These are phyloP conservation scores for Cerrena zonata DNA, from an alignment of 1,284 basidiomycete species.

Conservation along the genomic window DNA sequence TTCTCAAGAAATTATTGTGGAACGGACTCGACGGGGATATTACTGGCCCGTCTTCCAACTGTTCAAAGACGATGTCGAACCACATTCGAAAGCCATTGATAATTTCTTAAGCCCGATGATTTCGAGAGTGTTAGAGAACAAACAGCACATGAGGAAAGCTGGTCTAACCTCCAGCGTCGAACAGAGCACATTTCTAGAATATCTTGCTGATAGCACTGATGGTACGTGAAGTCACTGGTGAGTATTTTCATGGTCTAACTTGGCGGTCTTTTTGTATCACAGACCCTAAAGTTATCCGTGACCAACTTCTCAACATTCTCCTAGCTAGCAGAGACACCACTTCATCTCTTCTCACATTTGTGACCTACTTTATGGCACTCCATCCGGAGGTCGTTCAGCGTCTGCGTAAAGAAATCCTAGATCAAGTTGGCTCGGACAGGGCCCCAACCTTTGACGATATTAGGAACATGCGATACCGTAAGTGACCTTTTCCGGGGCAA, in stretches of 20 bases:
- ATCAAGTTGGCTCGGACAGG: conserved; percentile 40
- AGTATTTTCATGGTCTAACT: conserved; percentile 6
- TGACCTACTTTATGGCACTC: conserved; percentile 60
- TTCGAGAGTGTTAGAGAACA: conserved; percentile 42
- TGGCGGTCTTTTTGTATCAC: no score
- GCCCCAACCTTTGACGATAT: conserved; percentile 51
- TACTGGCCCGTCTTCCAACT: conserved; percentile 68
- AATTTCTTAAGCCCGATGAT: conserved; percentile 62
- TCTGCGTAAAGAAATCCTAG: conserved; percentile 56
- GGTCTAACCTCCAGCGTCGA: conserved; percentile 35
- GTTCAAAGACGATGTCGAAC: conserved; percentile 49
- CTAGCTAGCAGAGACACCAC: conserved; percentile 73
- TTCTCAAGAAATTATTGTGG: conserved; percentile 51
- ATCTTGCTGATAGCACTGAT: conserved; percentile 59
- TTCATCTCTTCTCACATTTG: conserved; percentile 55
- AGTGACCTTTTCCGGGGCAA: conserved; percentile 21
- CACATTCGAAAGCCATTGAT: conserved; percentile 47
- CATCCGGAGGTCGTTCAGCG: conserved; percentile 49
- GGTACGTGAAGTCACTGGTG: conserved; percentile 33
- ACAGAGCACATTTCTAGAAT: conserved; percentile 61
- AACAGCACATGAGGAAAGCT: conserved; percentile 34
- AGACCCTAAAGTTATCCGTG: conserved; percentile 56
- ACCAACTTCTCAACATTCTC: conserved; percentile 69
- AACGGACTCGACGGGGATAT: conserved; percentile 48
- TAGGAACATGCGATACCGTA: conserved; percentile 56